Conservation (phyloP, 2,329 filamentous ascomycete species). For the Aspergillus sp. region DNA sequence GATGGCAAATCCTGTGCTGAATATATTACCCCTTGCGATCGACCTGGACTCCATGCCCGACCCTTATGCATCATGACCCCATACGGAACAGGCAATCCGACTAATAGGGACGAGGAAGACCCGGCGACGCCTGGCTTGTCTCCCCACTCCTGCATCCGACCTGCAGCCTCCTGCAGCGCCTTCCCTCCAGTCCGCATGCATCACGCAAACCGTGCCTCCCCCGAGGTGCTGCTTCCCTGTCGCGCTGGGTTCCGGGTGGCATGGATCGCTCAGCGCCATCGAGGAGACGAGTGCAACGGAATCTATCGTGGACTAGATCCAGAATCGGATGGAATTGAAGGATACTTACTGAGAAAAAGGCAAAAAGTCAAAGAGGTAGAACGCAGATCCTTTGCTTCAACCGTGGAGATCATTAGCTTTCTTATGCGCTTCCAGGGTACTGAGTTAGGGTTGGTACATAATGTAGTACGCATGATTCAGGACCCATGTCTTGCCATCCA, state of each 20-base stretch:
- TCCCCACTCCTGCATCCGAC: neutral
- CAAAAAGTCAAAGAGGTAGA: no score
- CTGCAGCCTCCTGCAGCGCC: slow-evolving; percentile 2
- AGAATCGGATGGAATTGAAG: neutral
- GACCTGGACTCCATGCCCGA: neutral
- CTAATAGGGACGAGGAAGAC: slow-evolving; percentile 1
- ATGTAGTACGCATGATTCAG: neutral
- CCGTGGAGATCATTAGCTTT: neutral
- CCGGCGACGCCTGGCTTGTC: neutral
- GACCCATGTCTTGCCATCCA: neutral
- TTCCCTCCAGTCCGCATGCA: neutral
- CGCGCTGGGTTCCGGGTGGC: neutral
- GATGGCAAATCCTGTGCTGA: neutral
- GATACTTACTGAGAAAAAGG: neutral
- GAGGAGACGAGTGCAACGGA: neutral
- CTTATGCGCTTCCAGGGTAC: neutral
- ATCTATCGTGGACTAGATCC: neutral
- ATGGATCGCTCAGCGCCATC: neutral
- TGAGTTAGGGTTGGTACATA: neutral
- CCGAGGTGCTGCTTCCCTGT: neutral
- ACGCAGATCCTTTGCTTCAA: neutral
- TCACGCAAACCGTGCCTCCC: neutral
- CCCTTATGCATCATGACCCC: neutral
- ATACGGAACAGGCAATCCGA: neutral
- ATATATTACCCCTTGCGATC: neutral